Evolutionary conservation across 2,329 filamentous ascomycete species (phyloP).

Genomic region (Aspergillus quadrilineatus): DNA sequence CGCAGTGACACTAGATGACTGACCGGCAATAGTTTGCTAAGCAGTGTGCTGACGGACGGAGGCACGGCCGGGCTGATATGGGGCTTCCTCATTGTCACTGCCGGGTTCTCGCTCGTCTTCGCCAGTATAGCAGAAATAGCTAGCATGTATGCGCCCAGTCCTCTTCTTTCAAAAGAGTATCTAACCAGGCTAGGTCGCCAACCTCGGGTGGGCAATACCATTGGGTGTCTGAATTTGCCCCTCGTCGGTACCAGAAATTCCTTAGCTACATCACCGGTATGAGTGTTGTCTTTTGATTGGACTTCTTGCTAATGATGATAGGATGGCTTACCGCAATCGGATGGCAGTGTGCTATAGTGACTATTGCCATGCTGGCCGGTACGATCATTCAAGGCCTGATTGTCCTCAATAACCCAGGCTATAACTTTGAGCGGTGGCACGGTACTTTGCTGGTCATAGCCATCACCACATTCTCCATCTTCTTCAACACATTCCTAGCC

Average conservation of each 20-base stretch:
- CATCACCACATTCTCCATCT: conserved; percentile 39
- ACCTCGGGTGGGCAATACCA: conserved; percentile 44
- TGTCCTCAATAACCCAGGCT: conserved; percentile 44
- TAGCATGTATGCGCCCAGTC: conserved; percentile 37
- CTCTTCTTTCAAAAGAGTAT: neutral
- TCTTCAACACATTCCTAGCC: conserved; percentile 45
- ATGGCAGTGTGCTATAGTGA: conserved; percentile 48
- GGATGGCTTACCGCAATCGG: conserved; percentile 46
- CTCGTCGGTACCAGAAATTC: conserved; percentile 40
- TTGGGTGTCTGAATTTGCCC: conserved; percentile 48
- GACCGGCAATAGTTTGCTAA: conserved; percentile 27
- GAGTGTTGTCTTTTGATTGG: neutral
- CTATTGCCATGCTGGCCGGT: conserved; percentile 46
- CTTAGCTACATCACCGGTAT: conserved; percentile 48
- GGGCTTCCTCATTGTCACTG: conserved; percentile 34
- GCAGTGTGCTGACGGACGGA: conserved; percentile 36
- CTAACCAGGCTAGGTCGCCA: conserved; percentile 34
- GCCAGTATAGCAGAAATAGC: conserved; percentile 44
- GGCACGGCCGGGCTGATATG: conserved; percentile 41
- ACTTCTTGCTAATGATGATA: conserved; percentile 13
- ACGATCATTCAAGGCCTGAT: conserved; percentile 49
- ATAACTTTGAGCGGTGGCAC: conserved; percentile 45
- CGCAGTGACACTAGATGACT: conserved; percentile 6
- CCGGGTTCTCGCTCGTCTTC: conserved; percentile 37
- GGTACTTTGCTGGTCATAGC: conserved; percentile 46